Evolutionary conservation across 108 stramenopile species (phyloP), one percentile per base, ranked within the genome.

Genomic region (Nannochloropsis salina): DNA sequence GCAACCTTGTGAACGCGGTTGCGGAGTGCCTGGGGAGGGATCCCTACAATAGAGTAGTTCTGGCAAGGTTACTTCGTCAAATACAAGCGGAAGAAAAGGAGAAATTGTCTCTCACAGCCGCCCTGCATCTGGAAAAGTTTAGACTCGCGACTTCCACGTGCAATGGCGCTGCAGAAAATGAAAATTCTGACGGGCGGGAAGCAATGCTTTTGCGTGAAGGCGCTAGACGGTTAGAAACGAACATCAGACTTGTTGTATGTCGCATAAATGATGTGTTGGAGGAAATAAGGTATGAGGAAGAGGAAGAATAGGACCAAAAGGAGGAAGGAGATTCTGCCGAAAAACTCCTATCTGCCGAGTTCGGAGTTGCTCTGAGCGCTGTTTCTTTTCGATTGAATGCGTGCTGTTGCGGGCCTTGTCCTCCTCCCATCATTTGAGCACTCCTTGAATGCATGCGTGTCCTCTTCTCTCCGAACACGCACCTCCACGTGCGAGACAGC

Each of bases 201-300:
- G 61, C 15, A n/a, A 74, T 74, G 61, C n/a, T 74, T 15, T 74
- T 74, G n/a, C 15, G 61, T 15, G 61, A 74, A n/a, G 61, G 61
- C 61, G n/a, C n/a, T n/a, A 74, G n/a, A n/a, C 20, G 20, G n/a
- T n/a, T 74, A n/a, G 61, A 74, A n/a, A n/a, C n/a, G 61, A 74
- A n/a, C 20, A 74, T 74, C 15, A n/a, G 61, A n/a, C 20, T 2
- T 15, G 61, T 74, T 4, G n/a, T n/a, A n/a, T 15, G 61, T 74
- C 61, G 61, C 20, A 74, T 74, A 4, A 74, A 74, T 74, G 61
- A 74, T 15, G n/a, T 74, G 3, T 74, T 74, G 61, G 61, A 74
- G 8, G 61, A 74, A 8, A n/a, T 74, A n/a, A 74, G 61, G 61
- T 74, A 74, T 74, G 61, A 74, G 61, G 61, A n/a, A 74, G 61